Evolutionary conservation across 352 stramenopile genomes (phyloP).

Genomic region (Phytophthora citrophthora): DNA sequence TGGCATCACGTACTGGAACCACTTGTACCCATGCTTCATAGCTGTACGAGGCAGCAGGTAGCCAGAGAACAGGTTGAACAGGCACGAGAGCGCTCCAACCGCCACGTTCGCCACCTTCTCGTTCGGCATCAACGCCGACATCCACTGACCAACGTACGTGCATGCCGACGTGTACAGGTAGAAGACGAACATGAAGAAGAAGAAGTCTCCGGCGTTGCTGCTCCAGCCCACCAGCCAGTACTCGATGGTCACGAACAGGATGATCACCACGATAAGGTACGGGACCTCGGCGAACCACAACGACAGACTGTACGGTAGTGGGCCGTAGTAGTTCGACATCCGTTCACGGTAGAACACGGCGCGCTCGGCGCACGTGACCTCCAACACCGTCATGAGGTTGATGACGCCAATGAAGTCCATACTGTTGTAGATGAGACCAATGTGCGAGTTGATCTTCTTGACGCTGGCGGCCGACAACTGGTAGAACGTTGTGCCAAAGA

Average conservation of each 20-base stretch:
- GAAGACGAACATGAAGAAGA: constrained; percentile 55
- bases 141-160: constrained; percentile 78
- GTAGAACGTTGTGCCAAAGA: constrained; percentile 78
- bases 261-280: constrained; percentile 60
- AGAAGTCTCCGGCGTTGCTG: constrained; percentile 35
- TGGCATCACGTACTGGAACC: constrained; percentile 69
- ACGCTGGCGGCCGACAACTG: constrained; percentile 38
- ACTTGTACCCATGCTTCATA: constrained; percentile 73
- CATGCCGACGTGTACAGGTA: constrained; percentile 71
- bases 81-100: constrained; percentile 65
- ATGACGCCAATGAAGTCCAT: constrained; percentile 73
- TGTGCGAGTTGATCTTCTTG: constrained; percentile 61
- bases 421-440: constrained; percentile 78
- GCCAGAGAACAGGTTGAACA: constrained; percentile 74
- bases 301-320: constrained; percentile 70
- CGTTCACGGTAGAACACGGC: constrained; percentile 66
- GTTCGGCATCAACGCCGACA: constrained; percentile 76
- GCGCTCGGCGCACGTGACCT: constrained; percentile 53
- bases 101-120: constrained; percentile 81
- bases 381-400: constrained; percentile 64
- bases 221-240: constrained; percentile 70
- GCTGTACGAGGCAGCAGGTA: constrained; percentile 57
- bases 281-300: constrained; percentile 67
- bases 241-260: constrained; percentile 59
- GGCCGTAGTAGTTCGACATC: constrained; percentile 79